Evolutionary conservation across 371 early-diverging fungal genomes (phyloP), one percentile per base, ranked within the genome.

Genomic region (Mucor indicus): DNA sequence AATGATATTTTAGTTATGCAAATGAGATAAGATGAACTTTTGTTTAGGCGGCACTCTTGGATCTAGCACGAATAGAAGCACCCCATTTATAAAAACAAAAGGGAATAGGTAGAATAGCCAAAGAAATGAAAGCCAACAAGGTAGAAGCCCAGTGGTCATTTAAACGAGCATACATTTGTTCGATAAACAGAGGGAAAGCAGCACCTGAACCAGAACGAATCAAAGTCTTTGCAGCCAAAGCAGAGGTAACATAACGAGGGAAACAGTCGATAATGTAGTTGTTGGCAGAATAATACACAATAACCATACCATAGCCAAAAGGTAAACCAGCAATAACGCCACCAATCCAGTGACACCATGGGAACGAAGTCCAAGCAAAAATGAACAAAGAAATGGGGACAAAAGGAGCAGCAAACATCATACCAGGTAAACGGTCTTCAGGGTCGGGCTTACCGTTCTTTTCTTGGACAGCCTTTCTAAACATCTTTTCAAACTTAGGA

Each of bases 241-340:
- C 72, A 9, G 69, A 71, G 0, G 75, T 67, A 24, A 57, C 60
- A 50, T 71, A 71, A 11, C 62, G 57, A 40, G 62, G 59, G 48
- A 64, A 71, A 17, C 66, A 65, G 30, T 75, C 75, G 32, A 71
- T 69, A 22, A 75, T 63, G 20, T 75, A 75, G 38, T 71, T 75
- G 30, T 67, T 68, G 30, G 72, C 67, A 20, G 61, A 33, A 39
- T 67, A 67, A 22, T 69, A 75, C 1, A 68, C 41, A 25, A 62
- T 42, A 10, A 71, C 71, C 75, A 75, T 68, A 13, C 75, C 75
- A 53, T 64, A 58, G 15, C 72, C 75, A 29, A 69, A 68, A 1
- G 71, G 71, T 27, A 75, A 46, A 27, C 71, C 71, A 16, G 72
- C 52, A 12, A 58, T 46, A 16, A 38, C 37, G 19, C 69, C 60